These are phyloP conservation scores for Sordariomycetes sp. DNA, from an alignment of 2,329 filamentous ascomycete species.

Conservation along the genomic window DNA sequence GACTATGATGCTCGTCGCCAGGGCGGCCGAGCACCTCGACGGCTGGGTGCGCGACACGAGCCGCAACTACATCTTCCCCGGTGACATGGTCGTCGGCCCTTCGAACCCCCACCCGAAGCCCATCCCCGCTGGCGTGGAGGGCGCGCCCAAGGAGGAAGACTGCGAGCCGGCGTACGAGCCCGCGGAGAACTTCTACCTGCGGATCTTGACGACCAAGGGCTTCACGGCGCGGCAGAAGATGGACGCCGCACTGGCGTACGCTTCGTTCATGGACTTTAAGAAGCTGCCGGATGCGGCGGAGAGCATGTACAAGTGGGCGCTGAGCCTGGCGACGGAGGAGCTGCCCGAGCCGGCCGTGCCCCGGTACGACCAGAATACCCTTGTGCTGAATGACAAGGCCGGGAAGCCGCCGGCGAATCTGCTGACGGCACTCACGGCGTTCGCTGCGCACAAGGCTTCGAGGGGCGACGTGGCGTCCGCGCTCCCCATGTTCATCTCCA, in stretches of 20 bases:
- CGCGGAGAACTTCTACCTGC: slow-evolving; percentile 69
- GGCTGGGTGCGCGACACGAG: slow-evolving; percentile 62
- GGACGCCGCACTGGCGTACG: slow-evolving; percentile 71
- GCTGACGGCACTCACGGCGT: slow-evolving; percentile 58
- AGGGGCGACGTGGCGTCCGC: slow-evolving; percentile 53
- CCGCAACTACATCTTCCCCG: slow-evolving; percentile 53
- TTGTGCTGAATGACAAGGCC: slow-evolving; percentile 46
- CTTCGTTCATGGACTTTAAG: slow-evolving; percentile 75
- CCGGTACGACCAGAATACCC: slow-evolving; percentile 46
- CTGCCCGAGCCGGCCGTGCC: slow-evolving; percentile 22
- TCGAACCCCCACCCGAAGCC: slow-evolving; percentile 73
- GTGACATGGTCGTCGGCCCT: slow-evolving; percentile 63
- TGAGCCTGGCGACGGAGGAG: slow-evolving; percentile 57
- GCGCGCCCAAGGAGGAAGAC: slow-evolving; percentile 60
- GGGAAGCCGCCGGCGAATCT: slow-evolving; percentile 57
- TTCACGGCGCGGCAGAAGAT: slow-evolving; percentile 69
- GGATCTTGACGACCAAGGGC: slow-evolving; percentile 67
- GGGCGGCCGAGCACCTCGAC: slow-evolving; percentile 68
- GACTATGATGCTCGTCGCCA: slow-evolving; percentile 62
- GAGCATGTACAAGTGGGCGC: slow-evolving; percentile 61
- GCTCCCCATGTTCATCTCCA: slow-evolving; percentile 72
- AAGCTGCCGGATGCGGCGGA: slow-evolving; percentile 48
- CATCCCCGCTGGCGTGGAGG: slow-evolving; percentile 47
- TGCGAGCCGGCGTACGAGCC: slow-evolving; percentile 55
- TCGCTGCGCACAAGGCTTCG: slow-evolving; percentile 67